Percentiles rank a stretch among this genome's conserved stretches.
Evolutionary conservation across 1,139 yeast species (phyloP).

Genomic region (Hanseniaspora gamundiae): DNA sequence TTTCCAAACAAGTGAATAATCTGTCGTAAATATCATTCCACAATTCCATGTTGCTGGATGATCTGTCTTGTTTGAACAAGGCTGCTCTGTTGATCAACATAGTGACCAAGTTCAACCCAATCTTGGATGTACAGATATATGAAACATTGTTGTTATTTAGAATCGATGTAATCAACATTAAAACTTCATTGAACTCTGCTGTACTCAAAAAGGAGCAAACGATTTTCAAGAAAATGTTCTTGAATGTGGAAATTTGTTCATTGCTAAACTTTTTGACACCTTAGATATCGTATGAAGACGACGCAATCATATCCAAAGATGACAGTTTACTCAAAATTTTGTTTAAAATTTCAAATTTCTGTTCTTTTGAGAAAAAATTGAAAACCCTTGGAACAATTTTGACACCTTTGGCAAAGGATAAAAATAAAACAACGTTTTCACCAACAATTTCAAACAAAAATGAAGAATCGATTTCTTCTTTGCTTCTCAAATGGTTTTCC

Average conservation of each 20-base stretch:
- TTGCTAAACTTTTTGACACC: conserved; percentile 33
- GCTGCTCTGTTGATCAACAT: conserved; percentile 88
- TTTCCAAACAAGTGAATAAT: conserved; percentile 68
- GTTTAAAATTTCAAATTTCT: conserved; percentile 66
- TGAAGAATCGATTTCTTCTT: conserved; percentile 49
- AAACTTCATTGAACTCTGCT: conserved; percentile 68
- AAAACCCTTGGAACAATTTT: conserved; percentile 81
- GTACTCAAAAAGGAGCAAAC: conserved; percentile 79
- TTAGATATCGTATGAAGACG: conserved; percentile 62
- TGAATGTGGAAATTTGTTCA: conserved; percentile 53
- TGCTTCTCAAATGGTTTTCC: conserved; percentile 74
- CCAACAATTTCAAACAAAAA: conserved; percentile 48
- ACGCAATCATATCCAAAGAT: conserved; percentile 67
- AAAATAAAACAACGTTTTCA: conserved; percentile 76
- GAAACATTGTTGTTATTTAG: conserved; percentile 64
- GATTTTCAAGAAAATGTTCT: conserved; percentile 73
- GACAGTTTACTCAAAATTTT: conserved; percentile 75
- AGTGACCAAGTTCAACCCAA: conserved; percentile 79
- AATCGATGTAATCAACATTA: conserved; percentile 65
- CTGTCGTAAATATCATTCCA: conserved; percentile 82
- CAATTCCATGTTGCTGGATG: conserved; percentile 38
- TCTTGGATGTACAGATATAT: conserved; percentile 66
- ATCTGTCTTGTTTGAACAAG: conserved; percentile 73
- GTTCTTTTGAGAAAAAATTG: conserved; percentile 69
- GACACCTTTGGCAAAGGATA: conserved; percentile 79